Percentiles rank a stretch among this genome's conserved stretches.
These are phyloP conservation scores for Ambrosiella beaveri DNA, from an alignment of 2,329 filamentous ascomycete genomes.

Conservation along the genomic window DNA sequence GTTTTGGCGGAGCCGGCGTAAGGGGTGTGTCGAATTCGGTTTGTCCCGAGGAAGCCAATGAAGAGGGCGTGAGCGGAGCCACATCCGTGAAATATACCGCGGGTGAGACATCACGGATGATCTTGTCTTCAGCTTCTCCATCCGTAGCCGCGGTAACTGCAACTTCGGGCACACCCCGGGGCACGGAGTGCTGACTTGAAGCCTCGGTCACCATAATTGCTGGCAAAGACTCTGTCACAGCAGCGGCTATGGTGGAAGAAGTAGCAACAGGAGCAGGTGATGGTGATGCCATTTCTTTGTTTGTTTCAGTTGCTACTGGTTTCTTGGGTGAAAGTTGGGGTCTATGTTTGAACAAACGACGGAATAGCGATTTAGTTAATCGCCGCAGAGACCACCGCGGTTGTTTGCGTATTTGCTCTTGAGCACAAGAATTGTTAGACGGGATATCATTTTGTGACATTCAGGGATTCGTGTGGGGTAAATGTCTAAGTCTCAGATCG, in stretches of 20 bases:
- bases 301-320: neutral
- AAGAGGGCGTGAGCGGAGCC: conserved; percentile 2
- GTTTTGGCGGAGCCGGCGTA: neutral
- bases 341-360: neutral
- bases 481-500: neutral
- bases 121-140: neutral
- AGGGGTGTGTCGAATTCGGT: neutral
- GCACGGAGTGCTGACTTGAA: neutral
- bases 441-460: conserved; percentile 3
- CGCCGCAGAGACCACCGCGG: conserved; percentile 1
- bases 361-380: neutral
- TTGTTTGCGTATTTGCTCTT: neutral
- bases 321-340: neutral
- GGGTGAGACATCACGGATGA: neutral
- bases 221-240: neutral
- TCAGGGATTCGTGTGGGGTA: neutral
- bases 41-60: neutral
- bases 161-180: neutral
- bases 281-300: neutral
- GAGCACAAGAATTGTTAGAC: neutral
- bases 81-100: conserved; percentile 1
- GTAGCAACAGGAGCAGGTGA: neutral
- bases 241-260: neutral
- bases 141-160: neutral
- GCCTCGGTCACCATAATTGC: neutral